Conservation (phyloP, 192 early-diverging fungal genomes). For the Backusella mclennaniae region DNA sequence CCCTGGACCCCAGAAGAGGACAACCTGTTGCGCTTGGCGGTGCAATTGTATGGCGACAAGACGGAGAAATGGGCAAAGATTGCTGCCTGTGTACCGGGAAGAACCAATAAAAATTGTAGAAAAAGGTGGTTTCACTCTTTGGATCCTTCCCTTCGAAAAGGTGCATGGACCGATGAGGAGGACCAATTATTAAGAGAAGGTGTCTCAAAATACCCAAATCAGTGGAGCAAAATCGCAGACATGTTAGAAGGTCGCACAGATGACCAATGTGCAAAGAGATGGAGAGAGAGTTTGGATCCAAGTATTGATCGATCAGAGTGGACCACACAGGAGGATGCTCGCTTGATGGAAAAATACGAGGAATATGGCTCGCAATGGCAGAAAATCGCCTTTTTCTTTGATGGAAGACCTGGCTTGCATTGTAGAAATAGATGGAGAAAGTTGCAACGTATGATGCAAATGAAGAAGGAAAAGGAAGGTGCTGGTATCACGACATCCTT, state of each 20-base stretch:
- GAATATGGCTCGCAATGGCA: conserved; percentile 79
- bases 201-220: conserved; percentile 64
- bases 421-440: conserved; percentile 82
- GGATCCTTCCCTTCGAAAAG: conserved; percentile 71
- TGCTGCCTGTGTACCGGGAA: conserved; percentile 69
- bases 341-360: conserved; percentile 58
- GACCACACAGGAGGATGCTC: conserved; percentile 64
- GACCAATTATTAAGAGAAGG: conserved; percentile 70
- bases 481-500: background rate
- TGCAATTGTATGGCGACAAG: conserved; percentile 70
- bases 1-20: conserved; percentile 83
- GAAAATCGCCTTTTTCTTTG: conserved; percentile 71
- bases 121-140: conserved; percentile 83
- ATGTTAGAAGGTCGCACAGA: conserved; percentile 78
- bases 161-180: conserved; percentile 81
- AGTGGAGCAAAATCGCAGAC: conserved; percentile 84
- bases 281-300: conserved; percentile 86
- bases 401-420: conserved; percentile 72
- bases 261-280: conserved; percentile 89
- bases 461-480: conserved; percentile 20
- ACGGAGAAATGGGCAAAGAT: conserved; percentile 80
- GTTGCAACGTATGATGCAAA: conserved; percentile 56
- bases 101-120: conserved; percentile 82
- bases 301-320: conserved; percentile 71
- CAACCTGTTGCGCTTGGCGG: conserved; percentile 65